Base-by-base conservation (phyloP, 2,329 filamentous ascomycete genomes). In the Zalaria obscura region DNA sequence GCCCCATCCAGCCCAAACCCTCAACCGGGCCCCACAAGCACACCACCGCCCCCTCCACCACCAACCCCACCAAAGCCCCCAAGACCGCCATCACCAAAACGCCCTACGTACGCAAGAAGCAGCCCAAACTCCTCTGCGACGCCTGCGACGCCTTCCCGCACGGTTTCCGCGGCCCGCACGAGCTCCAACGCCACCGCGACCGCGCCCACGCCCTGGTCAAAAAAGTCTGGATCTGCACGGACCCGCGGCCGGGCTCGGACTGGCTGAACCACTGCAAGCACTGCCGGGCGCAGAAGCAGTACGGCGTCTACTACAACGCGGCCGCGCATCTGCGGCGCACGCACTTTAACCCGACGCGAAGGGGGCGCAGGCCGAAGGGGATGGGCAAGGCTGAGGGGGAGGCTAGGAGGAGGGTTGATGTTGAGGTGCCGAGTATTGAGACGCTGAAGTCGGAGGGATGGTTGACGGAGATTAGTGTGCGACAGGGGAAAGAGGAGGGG, bases 251-350 rank as follows among this genome's bases (percentile, higher is more conserved):
- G 51, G 57, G 76, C 64, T 60, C 73, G 62, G 67, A 69, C 39
- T 81, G 82, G 50, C 29, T 32, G 7, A 7, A 7, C 7, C 29
- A 32, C n/a, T 95, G 88, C 73, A 93, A 93, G 61, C 75, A 83
- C 38, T 96, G 89, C 60, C 73, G 71, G 38, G 72, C 72, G 36
- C 65, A 72, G 42, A 95, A 94, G 67, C 73, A 75, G 44, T 96
- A 96, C 52, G 83, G 83, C 3, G 84, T 83, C 10, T 91, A 95
- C 64, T 95, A 96, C 64, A 96, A 96, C 53, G 89, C 88, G 0
- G 87, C 87, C 0, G 89, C 87, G 0, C 89, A 96, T 57, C 72
- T 96, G 5, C 75, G 88, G 35, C 78, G 89, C 39, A 81, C 82
- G 0, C 89, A 96, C 58, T 32, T 32, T n/a, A 32, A 32, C 29